phyloP scores from a whole-genome alignment of 2,329 filamentous ascomycete species.

The Lasiodiplodia hormozganensis region DNA sequence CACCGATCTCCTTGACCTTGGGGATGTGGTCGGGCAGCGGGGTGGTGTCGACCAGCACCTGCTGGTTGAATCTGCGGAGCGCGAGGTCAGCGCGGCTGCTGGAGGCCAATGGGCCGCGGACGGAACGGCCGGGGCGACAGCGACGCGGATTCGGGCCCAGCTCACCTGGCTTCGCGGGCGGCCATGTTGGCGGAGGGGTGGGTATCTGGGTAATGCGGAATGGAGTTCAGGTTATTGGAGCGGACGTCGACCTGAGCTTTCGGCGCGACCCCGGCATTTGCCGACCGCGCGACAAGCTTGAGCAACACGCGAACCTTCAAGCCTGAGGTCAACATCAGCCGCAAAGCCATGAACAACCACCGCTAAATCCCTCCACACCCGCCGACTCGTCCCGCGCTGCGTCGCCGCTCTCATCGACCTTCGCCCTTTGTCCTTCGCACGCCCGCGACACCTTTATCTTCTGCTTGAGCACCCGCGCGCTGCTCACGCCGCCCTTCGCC shows the following conservation, averaged over 20 bases:
- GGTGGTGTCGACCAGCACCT: constrained; percentile 92
- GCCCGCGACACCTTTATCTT: neutral
- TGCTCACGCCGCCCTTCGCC: neutral
- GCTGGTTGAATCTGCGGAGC: constrained; percentile 82
- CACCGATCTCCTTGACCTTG: constrained; percentile 90
- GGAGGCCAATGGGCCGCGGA: constrained; percentile 34
- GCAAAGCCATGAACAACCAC: constrained; percentile 8
- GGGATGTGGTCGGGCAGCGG: constrained; percentile 92
- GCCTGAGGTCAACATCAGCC: constrained; percentile 7
- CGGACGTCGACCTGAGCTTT: constrained; percentile 23
- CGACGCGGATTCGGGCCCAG: constrained; percentile 25
- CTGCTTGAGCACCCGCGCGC: neutral
- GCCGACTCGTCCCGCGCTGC: neutral
- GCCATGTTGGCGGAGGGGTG: constrained; percentile 60
- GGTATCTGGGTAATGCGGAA: constrained; percentile 25
- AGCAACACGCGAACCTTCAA: constrained; percentile 14
- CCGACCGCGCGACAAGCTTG: constrained; percentile 20
- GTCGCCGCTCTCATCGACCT: neutral
- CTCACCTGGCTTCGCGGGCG: constrained; percentile 65
- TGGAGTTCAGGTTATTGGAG: constrained; percentile 29
- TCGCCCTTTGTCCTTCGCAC: neutral
- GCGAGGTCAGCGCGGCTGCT: constrained; percentile 23
- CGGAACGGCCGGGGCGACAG: neutral
- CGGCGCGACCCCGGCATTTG: constrained; percentile 14
- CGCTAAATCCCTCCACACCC: neutral